Evolutionary conservation across 2,329 filamentous ascomycete genomes (phyloP).

Genomic region (Bisporella sp.): DNA sequence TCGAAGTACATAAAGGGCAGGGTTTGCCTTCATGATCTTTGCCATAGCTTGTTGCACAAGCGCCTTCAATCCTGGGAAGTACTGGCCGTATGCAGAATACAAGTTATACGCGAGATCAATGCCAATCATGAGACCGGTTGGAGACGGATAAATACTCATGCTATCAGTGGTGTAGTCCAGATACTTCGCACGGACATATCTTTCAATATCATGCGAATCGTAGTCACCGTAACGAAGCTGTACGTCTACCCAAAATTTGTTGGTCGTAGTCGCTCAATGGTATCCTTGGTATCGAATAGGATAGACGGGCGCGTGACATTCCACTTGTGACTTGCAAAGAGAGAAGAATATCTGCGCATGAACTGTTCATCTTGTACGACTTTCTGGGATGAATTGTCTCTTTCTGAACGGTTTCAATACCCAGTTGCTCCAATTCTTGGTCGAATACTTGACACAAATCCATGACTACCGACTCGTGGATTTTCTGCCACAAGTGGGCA

Average conservation of each 20-base stretch:
- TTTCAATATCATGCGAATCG: slow-evolving; percentile 97
- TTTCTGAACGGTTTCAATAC: slow-evolving; percentile 96
- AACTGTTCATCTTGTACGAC: slow-evolving; percentile 99
- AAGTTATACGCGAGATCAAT: slow-evolving; percentile 97
- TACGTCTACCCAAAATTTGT: slow-evolving; percentile 99
- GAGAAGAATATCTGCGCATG: slow-evolving; percentile 92
- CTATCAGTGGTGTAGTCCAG: slow-evolving; percentile 98
- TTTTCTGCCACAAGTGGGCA: slow-evolving; percentile 99
- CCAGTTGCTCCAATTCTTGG: slow-evolving; percentile 89
- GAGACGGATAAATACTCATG: slow-evolving; percentile 96
- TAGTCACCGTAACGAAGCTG: slow-evolving; percentile 97
- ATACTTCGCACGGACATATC: slow-evolving; percentile 96
- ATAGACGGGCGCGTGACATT: slow-evolving; percentile 91
- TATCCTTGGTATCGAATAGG: slow-evolving; percentile 92
- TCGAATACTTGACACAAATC: slow-evolving; percentile 98
- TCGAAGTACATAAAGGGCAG: slow-evolving; percentile 87
- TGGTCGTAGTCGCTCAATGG: slow-evolving; percentile 91
- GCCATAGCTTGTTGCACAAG: slow-evolving; percentile 97
- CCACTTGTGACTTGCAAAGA: slow-evolving; percentile 98
- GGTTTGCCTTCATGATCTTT: slow-evolving; percentile 99
- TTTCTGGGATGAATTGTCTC: slow-evolving; percentile 99
- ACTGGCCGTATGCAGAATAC: slow-evolving; percentile 96
- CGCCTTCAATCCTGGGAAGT: slow-evolving; percentile 95
- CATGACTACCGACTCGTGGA: slow-evolving; percentile 98
- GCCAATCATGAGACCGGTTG: slow-evolving; percentile 94